phyloP scores from a whole-genome alignment of 1,284 basidiomycete species.

The Sparassis latifolia region DNA sequence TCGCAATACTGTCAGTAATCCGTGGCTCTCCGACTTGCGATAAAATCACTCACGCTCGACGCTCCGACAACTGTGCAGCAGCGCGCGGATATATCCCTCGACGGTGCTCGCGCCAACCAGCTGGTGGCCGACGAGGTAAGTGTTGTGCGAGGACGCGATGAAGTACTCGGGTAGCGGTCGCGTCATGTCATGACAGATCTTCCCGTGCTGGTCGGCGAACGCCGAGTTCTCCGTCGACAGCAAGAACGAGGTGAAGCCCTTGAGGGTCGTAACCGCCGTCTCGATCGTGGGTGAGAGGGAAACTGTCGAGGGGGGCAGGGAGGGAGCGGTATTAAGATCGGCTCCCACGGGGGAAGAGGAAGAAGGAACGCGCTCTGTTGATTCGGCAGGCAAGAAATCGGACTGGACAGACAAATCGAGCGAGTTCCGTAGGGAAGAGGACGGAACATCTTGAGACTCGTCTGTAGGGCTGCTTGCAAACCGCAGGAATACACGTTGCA shows the following conservation, averaged over 20 bases:
- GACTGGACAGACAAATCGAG: constrained; percentile 16
- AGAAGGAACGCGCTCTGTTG: too few relatives aligned
- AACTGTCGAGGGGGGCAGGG: constrained; percentile 1
- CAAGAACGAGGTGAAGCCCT: constrained; percentile 42
- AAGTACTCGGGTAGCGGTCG: constrained; percentile 84
- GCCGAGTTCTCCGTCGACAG: constrained; percentile 62
- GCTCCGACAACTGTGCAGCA: constrained; percentile 86
- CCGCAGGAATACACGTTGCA: constrained; percentile 49
- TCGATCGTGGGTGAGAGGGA: constrained; percentile 15
- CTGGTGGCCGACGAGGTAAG: constrained; percentile 93
- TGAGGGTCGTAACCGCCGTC: background rate
- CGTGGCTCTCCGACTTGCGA: constrained; percentile 2
- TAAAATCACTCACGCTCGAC: constrained; percentile 70
- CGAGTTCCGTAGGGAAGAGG: constrained; percentile 21
- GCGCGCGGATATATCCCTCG: constrained; percentile 92
- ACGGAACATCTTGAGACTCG: constrained; percentile 5
- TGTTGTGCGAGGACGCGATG: constrained; percentile 95
- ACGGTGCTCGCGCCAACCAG: constrained; percentile 90
- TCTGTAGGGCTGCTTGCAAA: constrained; percentile 33
- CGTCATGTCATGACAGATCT: constrained; percentile 65
- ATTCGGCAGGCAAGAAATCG: background rate
- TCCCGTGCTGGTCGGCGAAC: constrained; percentile 38
- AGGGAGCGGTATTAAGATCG: background rate
- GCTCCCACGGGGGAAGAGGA: too few relatives aligned
- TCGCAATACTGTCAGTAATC: too few relatives aligned